Evolutionary conservation across 78 protist species (phyloP).

Genomic region (Dictyostelium purpureum): DNA sequence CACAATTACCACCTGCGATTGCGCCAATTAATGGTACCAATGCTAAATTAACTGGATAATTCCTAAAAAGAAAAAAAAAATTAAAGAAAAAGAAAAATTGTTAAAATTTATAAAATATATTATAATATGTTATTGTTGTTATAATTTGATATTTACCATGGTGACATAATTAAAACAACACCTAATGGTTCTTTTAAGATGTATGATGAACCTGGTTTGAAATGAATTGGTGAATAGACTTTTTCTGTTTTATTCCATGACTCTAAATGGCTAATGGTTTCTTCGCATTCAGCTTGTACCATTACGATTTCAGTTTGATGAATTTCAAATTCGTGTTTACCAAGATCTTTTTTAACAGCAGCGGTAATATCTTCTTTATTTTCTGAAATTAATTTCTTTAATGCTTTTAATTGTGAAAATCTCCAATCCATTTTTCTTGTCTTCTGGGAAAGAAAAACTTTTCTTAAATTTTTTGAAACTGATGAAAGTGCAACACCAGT

Average conservation of each 20-base stretch:
- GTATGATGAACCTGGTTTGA: slow-evolving; percentile 53
- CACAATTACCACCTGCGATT: slow-evolving; percentile 94
- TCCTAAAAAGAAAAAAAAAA: slow-evolving; percentile 4
- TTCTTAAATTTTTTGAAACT: slow-evolving; percentile 45
- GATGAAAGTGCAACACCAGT: not conserved
- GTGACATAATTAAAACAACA: slow-evolving; percentile 91
- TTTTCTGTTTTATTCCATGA: slow-evolving; percentile 58
- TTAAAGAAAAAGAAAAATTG: not conserved
- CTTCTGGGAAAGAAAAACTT: slow-evolving; percentile 34
- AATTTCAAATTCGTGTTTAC: slow-evolving; percentile 70
- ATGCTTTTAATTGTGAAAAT: slow-evolving; percentile 40
- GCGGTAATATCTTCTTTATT: slow-evolving; percentile 57
- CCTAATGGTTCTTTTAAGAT: slow-evolving; percentile 92
- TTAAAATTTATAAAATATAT: not conserved
- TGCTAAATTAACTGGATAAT: slow-evolving; percentile 81
- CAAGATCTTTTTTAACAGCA: slow-evolving; percentile 59
- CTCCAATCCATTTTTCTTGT: slow-evolving; percentile 77
- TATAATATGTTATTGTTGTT: not conserved
- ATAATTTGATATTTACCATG: slow-evolving; percentile 92
- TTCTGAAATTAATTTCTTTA: slow-evolving; percentile 63
- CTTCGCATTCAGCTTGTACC: slow-evolving; percentile 47
- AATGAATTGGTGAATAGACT: slow-evolving; percentile 51
- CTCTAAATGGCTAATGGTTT: slow-evolving; percentile 33
- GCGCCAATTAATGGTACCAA: slow-evolving; percentile 89
- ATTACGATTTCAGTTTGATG: slow-evolving; percentile 54